Conservation (phyloP, 2,329 filamentous ascomycete species). For the Ophioceras dolichostomum region DNA sequence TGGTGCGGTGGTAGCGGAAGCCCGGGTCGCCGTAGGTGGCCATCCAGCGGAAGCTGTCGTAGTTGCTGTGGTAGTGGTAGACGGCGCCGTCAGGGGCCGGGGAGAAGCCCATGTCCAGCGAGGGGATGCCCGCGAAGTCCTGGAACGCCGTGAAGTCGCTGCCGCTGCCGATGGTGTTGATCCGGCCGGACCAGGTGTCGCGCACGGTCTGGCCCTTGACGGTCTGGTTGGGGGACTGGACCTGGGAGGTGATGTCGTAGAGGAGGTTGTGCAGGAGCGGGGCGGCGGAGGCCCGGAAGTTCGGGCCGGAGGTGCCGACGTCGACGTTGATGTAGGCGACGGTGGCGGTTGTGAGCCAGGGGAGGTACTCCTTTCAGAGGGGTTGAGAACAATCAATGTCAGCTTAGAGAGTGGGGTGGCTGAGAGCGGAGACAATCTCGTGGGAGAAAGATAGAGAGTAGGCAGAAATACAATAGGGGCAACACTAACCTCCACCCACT, state of each 20-base stretch:
- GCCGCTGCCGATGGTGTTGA: constrained; percentile 57
- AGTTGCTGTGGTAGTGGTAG: constrained; percentile 85
- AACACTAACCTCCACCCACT: constrained; percentile 98
- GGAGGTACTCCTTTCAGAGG: constrained; percentile 70
- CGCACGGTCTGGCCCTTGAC: constrained; percentile 53
- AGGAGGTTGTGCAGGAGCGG: constrained; percentile 67
- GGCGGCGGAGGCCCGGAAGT: constrained; percentile 55
- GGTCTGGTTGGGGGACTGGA: constrained; percentile 66
- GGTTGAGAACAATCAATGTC: too few relatives aligned
- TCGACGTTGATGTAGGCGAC: constrained; percentile 85
- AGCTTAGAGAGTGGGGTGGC: too few relatives aligned
- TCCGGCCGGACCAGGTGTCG: constrained; percentile 52
- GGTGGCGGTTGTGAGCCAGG: constrained; percentile 62
- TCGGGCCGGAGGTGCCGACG: constrained; percentile 52
- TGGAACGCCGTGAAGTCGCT: constrained; percentile 68
- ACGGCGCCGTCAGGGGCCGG: constrained; percentile 33
- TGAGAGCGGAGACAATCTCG: too few relatives aligned
- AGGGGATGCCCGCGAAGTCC: constrained; percentile 56
- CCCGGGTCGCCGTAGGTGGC: constrained; percentile 60
- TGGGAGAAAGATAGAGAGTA: too few relatives aligned
- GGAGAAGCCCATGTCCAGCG: constrained; percentile 50
- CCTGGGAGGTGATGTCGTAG: constrained; percentile 48
- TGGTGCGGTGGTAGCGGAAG: constrained; percentile 53
- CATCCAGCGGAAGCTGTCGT: constrained; percentile 89
- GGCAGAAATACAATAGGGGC: too few relatives aligned